Base-by-base conservation (phyloP, 306 rosid genomes). In the Cicer bijugum region DNA sequence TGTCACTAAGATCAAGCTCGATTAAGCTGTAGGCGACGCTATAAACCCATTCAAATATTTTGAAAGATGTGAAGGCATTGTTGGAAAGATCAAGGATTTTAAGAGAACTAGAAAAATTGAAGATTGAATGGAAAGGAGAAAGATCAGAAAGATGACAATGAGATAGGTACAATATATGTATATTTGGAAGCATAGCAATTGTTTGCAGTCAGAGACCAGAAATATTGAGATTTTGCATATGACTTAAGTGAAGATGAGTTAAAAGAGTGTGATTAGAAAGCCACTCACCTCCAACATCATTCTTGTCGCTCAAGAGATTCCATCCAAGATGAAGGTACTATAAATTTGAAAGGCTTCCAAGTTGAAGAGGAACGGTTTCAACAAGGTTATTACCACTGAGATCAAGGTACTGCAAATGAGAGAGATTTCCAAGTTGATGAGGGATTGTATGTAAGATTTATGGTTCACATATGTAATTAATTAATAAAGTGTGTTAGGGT, bases 311-410 rank as follows among this genome's bases (percentile, higher is more conserved):
- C 12, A 19, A 77, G 0, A 10, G 0, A 7, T 48, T 40, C 15
- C 8, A 6, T 2, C 43, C 47, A 28, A 82, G 71, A 53, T 28
- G 5, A 28, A 82, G 83, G 14, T 52, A 4, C 0, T 68, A 67
- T 39, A 82, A 78, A 11, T 38, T 62, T 14, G 81, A 69, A 42
- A 82, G 83, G 2, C 59, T 74, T 33, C 83, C 82, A 14, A 82
- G 78, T 59, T 82, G 79, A 59, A 68, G 15, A 8, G 79, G 79
- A 9, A 75, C 40, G 19, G 64, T 16, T 8, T 72, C 79, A 1
- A 37, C 59, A 3, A 74, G 6, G 6, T 0, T 1, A 11, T 60
- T 61, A 4, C 0, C 5, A 1, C 14, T 2, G 8, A 81, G 84
- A 69, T 74, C n/a, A 5, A 82, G 56, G 17, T 77, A 44, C 2